Evolutionary conservation across 805 yeast genomes (phyloP).

Genomic region (Candida nemodendra): DNA sequence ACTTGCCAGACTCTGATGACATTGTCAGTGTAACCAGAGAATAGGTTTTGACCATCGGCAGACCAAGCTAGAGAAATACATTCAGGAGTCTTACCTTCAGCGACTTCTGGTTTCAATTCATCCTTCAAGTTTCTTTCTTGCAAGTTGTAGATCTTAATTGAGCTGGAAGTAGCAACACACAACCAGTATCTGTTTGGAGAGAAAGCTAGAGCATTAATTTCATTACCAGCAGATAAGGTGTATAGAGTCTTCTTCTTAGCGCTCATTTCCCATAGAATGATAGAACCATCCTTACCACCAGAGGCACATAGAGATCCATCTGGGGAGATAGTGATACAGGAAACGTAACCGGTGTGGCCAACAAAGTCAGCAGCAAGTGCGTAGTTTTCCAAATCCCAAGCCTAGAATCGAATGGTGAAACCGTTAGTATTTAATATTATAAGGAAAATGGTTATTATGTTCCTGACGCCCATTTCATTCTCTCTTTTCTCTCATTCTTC

Average conservation of each 20-base stretch:
- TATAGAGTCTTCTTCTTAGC: conserved; percentile 72
- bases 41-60: conserved; percentile 98
- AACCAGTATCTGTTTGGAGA: conserved; percentile 99
- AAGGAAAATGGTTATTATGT: no score
- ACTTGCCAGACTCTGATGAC: conserved; percentile 99
- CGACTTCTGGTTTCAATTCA: conserved; percentile 97
- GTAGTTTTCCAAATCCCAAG: conserved; percentile 83
- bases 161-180: conserved; percentile 98
- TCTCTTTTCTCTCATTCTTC: no score
- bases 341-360: conserved; percentile 99
- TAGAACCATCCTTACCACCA: conserved; percentile 99
- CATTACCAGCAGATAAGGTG: conserved; percentile 94
- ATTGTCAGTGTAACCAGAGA: conserved; percentile 99
- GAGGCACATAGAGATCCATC: conserved; percentile 99
- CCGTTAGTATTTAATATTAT: no score
- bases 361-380: conserved; percentile 90
- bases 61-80: conserved; percentile 99
- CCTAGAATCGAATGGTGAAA: conserved; percentile 43
- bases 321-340: conserved; percentile 96
- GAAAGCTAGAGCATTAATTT: conserved; percentile 97
- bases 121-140: conserved; percentile 92
- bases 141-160: conserved; percentile 97
- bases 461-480: conserved; percentile 2
- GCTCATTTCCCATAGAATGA: conserved; percentile 97
- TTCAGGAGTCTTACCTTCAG: conserved; percentile 96